Evolutionary conservation across 768 basidiomycete species (phyloP).

Genomic region (Lactarius pseudohatsudake): DNA sequence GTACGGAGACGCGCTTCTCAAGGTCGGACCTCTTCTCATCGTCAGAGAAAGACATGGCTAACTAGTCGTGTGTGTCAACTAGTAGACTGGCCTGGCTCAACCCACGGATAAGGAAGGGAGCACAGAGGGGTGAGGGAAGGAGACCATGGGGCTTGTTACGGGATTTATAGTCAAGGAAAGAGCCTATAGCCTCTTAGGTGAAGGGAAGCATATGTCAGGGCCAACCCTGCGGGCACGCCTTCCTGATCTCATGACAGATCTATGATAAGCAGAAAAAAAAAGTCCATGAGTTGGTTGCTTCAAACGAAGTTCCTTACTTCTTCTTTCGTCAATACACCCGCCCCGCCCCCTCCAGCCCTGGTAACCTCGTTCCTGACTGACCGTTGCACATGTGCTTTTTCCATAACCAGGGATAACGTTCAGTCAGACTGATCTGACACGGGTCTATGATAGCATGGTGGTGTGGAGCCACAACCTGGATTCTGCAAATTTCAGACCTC

Average conservation of each 20-base stretch:
- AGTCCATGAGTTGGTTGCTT: not conserved
- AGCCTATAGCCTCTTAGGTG: not conserved
- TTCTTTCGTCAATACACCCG: not conserved
- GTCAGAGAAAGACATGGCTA: constrained; percentile 26
- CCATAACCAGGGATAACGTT: not conserved
- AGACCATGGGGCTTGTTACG: not conserved
- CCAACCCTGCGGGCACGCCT: not conserved
- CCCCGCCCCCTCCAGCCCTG: not conserved
- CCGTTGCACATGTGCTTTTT: not conserved
- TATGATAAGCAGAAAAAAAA: not conserved
- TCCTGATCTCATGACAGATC: not conserved
- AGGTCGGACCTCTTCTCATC: constrained; percentile 32
- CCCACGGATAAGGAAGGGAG: not conserved
- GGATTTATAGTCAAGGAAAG: constrained; percentile 3
- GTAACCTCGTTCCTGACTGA: not conserved
- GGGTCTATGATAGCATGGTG: not conserved
- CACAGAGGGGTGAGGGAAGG: not conserved
- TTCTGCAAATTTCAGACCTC: no score
- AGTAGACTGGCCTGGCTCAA: not conserved
- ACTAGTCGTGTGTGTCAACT: constrained; percentile 15
- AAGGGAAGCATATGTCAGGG: not conserved
- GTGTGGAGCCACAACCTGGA: no score
- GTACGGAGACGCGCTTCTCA: constrained; percentile 22
- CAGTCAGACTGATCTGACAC: not conserved
- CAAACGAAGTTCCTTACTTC: not conserved